These are phyloP conservation scores for Apodospora peruviana DNA, from an alignment of 495 filamentous ascomycete species.

Conservation along the genomic window DNA sequence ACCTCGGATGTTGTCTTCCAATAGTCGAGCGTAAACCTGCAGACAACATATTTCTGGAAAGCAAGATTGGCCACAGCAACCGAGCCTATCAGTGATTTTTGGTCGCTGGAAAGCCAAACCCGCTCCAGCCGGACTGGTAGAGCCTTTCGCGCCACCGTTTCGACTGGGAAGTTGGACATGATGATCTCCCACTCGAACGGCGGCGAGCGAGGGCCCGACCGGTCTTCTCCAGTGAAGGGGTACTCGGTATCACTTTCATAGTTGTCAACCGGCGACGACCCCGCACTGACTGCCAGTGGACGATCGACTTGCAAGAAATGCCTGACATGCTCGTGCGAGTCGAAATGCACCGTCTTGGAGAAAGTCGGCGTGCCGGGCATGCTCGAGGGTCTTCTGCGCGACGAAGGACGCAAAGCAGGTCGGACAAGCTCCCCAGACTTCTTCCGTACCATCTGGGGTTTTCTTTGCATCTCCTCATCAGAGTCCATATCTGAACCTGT, in stretches of 20 bases:
- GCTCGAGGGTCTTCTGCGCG: slow-evolving; percentile 77
- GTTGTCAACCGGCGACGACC: slow-evolving; percentile 86
- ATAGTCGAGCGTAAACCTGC: slow-evolving; percentile 92
- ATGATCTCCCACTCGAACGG: slow-evolving; percentile 83
- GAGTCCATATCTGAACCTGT: slow-evolving; percentile 58
- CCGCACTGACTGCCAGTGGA: slow-evolving; percentile 89
- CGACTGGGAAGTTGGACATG: slow-evolving; percentile 73
- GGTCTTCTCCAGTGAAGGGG: slow-evolving; percentile 66
- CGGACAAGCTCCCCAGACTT: slow-evolving; percentile 97
- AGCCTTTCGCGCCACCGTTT: slow-evolving; percentile 56
- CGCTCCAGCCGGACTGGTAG: slow-evolving; percentile 72
- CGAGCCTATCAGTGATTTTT: slow-evolving; percentile 75
- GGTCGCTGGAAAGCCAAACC: slow-evolving; percentile 80
- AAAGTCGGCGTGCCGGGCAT: slow-evolving; percentile 97
- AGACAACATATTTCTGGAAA: slow-evolving; percentile 82
- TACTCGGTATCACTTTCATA: slow-evolving; percentile 81
- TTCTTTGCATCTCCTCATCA: slow-evolving; percentile 56
- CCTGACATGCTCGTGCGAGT: slow-evolving; percentile 88
- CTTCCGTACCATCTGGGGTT: slow-evolving; percentile 88
- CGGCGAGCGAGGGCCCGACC: slow-evolving; percentile 32
- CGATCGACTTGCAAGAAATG: slow-evolving; percentile 92
- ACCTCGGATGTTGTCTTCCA: slow-evolving; percentile 98
- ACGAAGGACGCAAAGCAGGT: slow-evolving; percentile 77
- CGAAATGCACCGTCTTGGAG: slow-evolving; percentile 92
- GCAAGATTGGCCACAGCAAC: slow-evolving; percentile 82